These are phyloP conservation scores for Penicillium silybi DNA, from an alignment of 495 filamentous ascomycete species.

Conservation along the genomic window DNA sequence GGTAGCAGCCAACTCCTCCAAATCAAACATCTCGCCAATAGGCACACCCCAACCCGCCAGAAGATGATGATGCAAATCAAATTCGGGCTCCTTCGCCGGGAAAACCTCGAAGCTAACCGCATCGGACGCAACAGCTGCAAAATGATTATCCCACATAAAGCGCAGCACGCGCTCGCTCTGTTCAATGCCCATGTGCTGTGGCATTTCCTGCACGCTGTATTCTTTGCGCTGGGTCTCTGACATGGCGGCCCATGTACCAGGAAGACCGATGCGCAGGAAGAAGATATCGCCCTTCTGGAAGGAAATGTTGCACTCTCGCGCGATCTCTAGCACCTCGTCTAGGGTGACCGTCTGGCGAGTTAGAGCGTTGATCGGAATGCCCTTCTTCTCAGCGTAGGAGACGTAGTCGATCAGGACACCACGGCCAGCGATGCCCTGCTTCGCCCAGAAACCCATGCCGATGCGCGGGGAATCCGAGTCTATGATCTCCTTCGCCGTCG, in stretches of 20 bases:
- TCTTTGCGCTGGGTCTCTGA: constrained; percentile 31
- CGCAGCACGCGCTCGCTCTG: constrained; percentile 63
- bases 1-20: constrained; percentile 50
- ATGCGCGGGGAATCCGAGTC: constrained; percentile 50
- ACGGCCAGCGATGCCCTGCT: constrained; percentile 51
- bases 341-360: constrained; percentile 59
- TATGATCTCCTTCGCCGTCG: constrained; percentile 48
- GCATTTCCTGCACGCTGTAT: constrained; percentile 39
- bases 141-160: constrained; percentile 68
- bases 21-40: constrained; percentile 64
- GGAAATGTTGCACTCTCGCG: constrained; percentile 56
- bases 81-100: constrained; percentile 48
- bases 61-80: constrained; percentile 61
- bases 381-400: constrained; percentile 44
- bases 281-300: constrained; percentile 62
- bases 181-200: constrained; percentile 55
- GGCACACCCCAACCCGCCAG: constrained; percentile 64
- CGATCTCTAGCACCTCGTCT: constrained; percentile 44
- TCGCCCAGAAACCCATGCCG: constrained; percentile 46
- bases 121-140: constrained; percentile 63
- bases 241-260: constrained; percentile 40
- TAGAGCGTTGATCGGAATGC: constrained; percentile 52
- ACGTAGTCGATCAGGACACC: constrained; percentile 55
- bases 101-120: constrained; percentile 64
- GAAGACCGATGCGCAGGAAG: constrained; percentile 68